Evolutionary conservation across 306 rosid species (phyloP).

Genomic region (Dalbergia oliveri): DNA sequence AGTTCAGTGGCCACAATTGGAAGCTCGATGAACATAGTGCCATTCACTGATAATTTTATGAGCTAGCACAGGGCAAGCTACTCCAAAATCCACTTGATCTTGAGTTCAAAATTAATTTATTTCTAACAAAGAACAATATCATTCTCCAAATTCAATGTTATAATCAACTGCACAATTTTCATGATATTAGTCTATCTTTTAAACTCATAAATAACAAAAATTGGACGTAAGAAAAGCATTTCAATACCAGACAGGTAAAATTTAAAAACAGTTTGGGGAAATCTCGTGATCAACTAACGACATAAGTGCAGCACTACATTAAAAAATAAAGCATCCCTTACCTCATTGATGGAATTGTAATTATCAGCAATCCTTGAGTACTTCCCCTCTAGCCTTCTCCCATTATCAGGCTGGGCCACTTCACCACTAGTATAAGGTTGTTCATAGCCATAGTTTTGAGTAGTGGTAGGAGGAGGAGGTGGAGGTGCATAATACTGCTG

Average conservation of each 20-base stretch:
- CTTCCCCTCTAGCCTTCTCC: conserved; percentile 67
- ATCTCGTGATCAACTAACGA: conserved; percentile 25
- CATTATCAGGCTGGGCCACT: conserved; percentile 33
- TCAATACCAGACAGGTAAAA: not conserved
- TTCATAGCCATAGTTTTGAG: conserved; percentile 50
- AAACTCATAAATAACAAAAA: not conserved
- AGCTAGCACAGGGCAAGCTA: not conserved
- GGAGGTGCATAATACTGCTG: conserved; percentile 52
- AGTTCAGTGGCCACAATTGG: not conserved
- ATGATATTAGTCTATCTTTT: not conserved
- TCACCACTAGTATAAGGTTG: conserved; percentile 43
- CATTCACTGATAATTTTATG: conserved; percentile 1
- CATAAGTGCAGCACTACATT: not conserved
- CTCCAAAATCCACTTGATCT: not conserved
- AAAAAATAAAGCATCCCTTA: conserved; percentile 45
- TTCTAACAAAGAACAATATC: not conserved
- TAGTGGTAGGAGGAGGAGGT: conserved; percentile 50
- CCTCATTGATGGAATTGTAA: conserved; percentile 80
- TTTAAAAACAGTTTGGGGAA: not conserved
- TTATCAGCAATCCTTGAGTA: conserved; percentile 86
- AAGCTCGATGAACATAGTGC: conserved; percentile 17
- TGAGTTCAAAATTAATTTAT: not conserved
- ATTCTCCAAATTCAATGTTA: conserved; percentile 7
- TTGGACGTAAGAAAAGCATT: conserved; percentile 7
- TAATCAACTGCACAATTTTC: conserved; percentile 12